Evolutionary conservation across 805 yeast genomes (phyloP), one percentile per base, ranked within the genome.

Genomic region (Saccharomyces mikatae): DNA sequence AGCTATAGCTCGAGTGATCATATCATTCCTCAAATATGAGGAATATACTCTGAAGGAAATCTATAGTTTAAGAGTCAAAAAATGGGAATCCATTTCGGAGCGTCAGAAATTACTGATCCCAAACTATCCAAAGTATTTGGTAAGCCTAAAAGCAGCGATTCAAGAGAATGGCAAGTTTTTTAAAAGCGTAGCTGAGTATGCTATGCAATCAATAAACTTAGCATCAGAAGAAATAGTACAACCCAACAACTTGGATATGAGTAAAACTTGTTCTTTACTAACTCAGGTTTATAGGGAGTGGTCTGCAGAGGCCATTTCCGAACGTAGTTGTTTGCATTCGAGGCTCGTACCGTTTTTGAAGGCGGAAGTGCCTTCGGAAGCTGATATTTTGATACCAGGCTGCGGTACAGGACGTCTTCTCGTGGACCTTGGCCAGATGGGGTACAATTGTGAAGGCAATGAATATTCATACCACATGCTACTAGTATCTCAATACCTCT

Each of bases 391-490:
- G 14, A 78, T 78, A 14, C 85, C 86, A 0, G 86, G 86, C 1
- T 78, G 83, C 54, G 86, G 86, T 0, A 67, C 79, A 32, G 86
- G 84, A 1, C 63, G 85, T 50, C 62, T 80, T 48, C 80, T 80
- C n/a, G 67, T 76, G 47, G 84, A 82, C 48, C 69, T 81, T 56
- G 81, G 78, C 3, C 63, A 55, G 36, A 52, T 71, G 47, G 84
- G 85, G 5, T 80, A 77, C 61, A 64, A 73, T 69, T 73, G 79
- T 24, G 81, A 81, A 59, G 86, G 86, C 0, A 82, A 81, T 61
- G 86, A 82, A 60, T 74, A 78, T 57, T 78, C 83, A 26, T 80
- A 80, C 62, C 85, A 80, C 59, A 81, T 82, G 84, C 64, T 81
- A n/a, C 62, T 80, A 13, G 72, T 79, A 41, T 79, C 83, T 46